Conservation (phyloP, 768 basidiomycete species). For the Collybia mongolica region DNA sequence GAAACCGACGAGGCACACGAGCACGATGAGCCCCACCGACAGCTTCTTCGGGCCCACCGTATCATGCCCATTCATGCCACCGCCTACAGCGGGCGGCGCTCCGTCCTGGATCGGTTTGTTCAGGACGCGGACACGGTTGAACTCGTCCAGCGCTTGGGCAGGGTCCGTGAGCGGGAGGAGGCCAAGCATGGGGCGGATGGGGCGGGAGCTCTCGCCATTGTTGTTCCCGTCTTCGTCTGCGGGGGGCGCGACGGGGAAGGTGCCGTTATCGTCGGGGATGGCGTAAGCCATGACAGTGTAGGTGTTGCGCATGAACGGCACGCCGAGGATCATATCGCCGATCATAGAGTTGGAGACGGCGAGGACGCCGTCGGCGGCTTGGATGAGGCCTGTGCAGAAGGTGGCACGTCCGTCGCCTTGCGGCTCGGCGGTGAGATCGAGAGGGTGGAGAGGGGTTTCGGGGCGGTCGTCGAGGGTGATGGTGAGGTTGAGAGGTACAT, state of each 20-base stretch:
- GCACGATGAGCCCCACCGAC: slow-evolving; percentile 60
- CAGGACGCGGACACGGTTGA: slow-evolving; percentile 65
- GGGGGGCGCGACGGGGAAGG: slow-evolving; percentile 29
- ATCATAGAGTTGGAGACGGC: slow-evolving; percentile 29
- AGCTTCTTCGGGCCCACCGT: slow-evolving; percentile 34
- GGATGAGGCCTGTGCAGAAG: slow-evolving; percentile 68
- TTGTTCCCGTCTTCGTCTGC: too few species aligned
- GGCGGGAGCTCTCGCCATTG: not conserved
- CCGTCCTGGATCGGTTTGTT: slow-evolving; percentile 49
- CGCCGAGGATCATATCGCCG: slow-evolving; percentile 76
- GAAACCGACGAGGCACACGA: slow-evolving; percentile 59
- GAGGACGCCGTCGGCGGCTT: slow-evolving; percentile 47
- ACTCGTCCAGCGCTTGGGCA: slow-evolving; percentile 61
- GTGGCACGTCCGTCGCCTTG: slow-evolving; percentile 37
- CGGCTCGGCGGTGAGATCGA: slow-evolving; percentile 63
- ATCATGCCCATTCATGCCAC: slow-evolving; percentile 2
- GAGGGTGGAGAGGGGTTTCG: slow-evolving; percentile 66
- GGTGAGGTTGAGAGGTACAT: slow-evolving; percentile 67
- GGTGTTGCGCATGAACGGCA: slow-evolving; percentile 73
- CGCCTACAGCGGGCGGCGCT: not conserved
- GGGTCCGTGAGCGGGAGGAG: slow-evolving; percentile 64
- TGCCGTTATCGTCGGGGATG: slow-evolving; percentile 40
- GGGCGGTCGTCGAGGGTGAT: slow-evolving; percentile 60
- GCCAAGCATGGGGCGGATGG: slow-evolving; percentile 50
- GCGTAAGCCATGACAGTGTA: slow-evolving; percentile 78